These are phyloP conservation scores for Obba rivulosa DNA, from an alignment of 768 basidiomycete genomes.

Conservation along the genomic window DNA sequence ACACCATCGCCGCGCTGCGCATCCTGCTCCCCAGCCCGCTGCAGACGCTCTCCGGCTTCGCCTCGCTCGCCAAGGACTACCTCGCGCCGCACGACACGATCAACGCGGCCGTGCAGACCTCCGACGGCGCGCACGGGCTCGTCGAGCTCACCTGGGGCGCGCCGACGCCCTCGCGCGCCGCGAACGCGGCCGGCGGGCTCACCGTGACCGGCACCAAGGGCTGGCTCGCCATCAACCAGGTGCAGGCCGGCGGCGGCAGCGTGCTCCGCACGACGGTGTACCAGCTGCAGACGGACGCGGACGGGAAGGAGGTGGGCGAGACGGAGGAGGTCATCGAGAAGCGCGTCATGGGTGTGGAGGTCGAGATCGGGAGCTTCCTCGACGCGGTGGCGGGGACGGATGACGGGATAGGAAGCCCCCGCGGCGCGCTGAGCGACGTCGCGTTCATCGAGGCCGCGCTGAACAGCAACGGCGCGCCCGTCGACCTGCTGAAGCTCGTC, in stretches of 20 bases:
- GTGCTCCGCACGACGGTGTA: constrained; percentile 31
- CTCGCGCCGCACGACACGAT: constrained; percentile 81
- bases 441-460: constrained; percentile 76
- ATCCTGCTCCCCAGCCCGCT: constrained; percentile 49
- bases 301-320: constrained; percentile 37
- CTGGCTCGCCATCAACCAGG: constrained; percentile 45
- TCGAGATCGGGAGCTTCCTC: constrained; percentile 57
- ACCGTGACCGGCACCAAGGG: constrained; percentile 61
- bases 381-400: constrained; percentile 42
- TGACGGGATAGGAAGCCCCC: constrained; percentile 55
- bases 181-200: constrained; percentile 28
- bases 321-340: constrained; percentile 43
- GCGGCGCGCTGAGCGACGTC: constrained; percentile 64
- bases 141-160: constrained; percentile 60
- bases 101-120: constrained; percentile 41
- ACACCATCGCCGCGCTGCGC: constrained; percentile 61
- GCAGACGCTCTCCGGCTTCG: constrained; percentile 54
- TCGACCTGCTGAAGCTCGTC: constrained; percentile 46
- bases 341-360: constrained; percentile 44
- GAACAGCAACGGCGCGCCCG: constrained; percentile 54
- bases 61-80: constrained; percentile 65
- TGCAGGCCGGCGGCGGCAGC: constrained; percentile 12
- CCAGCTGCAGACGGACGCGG: constrained; percentile 25
- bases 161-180: constrained; percentile 37
- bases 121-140: constrained; percentile 52